These are phyloP conservation scores for Cyclaneusma minus DNA, from an alignment of 2,329 filamentous ascomycete species.

Conservation along the genomic window DNA sequence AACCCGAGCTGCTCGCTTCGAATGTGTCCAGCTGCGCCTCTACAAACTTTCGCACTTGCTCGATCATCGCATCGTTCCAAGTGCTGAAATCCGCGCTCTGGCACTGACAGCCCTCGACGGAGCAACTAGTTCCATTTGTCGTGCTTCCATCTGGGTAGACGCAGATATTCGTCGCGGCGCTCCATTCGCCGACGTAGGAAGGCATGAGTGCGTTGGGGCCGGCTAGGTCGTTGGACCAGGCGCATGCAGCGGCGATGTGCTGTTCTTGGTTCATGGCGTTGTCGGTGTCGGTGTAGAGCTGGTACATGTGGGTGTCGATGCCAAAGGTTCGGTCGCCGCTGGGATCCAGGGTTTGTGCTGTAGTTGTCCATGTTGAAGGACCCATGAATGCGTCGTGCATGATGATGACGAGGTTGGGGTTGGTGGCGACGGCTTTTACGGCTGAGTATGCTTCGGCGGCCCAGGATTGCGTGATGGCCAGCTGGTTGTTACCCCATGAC, in stretches of 20 bases:
- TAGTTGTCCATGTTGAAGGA: slow-evolving; percentile 18
- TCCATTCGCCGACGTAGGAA: slow-evolving; percentile 27
- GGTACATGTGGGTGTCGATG: slow-evolving; percentile 27
- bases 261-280: slow-evolving; percentile 20
- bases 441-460: slow-evolving; percentile 19
- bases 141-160: slow-evolving; percentile 24
- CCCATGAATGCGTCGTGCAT: slow-evolving; percentile 24
- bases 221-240: slow-evolving; percentile 17
- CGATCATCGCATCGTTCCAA: slow-evolving; percentile 20
- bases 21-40: slow-evolving; percentile 28
- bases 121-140: slow-evolving; percentile 16
- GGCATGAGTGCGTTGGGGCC: slow-evolving; percentile 19
- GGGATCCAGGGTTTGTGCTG: slow-evolving; percentile 8
- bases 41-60: slow-evolving; percentile 22
- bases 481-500: slow-evolving; percentile 20
- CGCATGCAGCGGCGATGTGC: slow-evolving; percentile 26
- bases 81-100: slow-evolving; percentile 20
- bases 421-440: slow-evolving; percentile 16
- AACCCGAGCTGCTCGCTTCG: slow-evolving; percentile 22
- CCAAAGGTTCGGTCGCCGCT: slow-evolving; percentile 20
- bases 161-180: slow-evolving; percentile 25
- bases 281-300: slow-evolving; percentile 23
- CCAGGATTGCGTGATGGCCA: slow-evolving; percentile 20
- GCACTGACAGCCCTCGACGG: slow-evolving; percentile 21
- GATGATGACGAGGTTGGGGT: slow-evolving; percentile 19